Conservation (phyloP, 2,329 filamentous ascomycete species). For the Ascomycota sp. region DNA sequence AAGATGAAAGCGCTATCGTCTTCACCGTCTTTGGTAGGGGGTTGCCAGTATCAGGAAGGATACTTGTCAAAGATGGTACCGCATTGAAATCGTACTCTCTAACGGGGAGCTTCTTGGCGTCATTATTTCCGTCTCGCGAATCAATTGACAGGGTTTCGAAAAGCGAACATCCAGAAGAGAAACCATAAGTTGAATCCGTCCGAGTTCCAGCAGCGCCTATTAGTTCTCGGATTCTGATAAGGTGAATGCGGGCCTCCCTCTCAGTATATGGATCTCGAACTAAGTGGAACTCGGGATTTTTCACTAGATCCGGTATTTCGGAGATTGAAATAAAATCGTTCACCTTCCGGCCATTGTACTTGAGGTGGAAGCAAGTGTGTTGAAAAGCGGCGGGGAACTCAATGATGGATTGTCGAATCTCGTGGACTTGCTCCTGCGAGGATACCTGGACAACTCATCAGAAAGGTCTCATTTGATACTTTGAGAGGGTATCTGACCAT, state of each 20-base stretch:
- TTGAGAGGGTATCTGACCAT: constrained; percentile 36
- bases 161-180: constrained; percentile 67
- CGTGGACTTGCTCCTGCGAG: constrained; percentile 87
- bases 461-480: background rate
- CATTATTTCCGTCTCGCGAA: constrained; percentile 17
- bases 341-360: constrained; percentile 71
- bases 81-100: constrained; percentile 61
- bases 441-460: constrained; percentile 40
- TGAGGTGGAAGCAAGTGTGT: constrained; percentile 97
- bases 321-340: constrained; percentile 90
- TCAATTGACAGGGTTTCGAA: constrained; percentile 54
- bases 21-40: constrained; percentile 79
- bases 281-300: constrained; percentile 59
- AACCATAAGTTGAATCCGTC: constrained; percentile 68
- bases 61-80: constrained; percentile 43
- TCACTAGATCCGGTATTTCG: constrained; percentile 61
- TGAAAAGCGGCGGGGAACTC: constrained; percentile 84
- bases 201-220: constrained; percentile 82
- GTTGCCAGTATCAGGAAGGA: constrained; percentile 48
- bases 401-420: constrained; percentile 90
- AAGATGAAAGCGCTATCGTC: constrained; percentile 68
- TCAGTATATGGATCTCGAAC: constrained; percentile 95
- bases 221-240: constrained; percentile 76
- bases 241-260: constrained; percentile 90
- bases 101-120: constrained; percentile 21